Percentiles rank a stretch among this genome's conserved stretches.
These are phyloP conservation scores for Wickerhamiella musiphila DNA, from an alignment of 805 yeast genomes.

Conservation along the genomic window DNA sequence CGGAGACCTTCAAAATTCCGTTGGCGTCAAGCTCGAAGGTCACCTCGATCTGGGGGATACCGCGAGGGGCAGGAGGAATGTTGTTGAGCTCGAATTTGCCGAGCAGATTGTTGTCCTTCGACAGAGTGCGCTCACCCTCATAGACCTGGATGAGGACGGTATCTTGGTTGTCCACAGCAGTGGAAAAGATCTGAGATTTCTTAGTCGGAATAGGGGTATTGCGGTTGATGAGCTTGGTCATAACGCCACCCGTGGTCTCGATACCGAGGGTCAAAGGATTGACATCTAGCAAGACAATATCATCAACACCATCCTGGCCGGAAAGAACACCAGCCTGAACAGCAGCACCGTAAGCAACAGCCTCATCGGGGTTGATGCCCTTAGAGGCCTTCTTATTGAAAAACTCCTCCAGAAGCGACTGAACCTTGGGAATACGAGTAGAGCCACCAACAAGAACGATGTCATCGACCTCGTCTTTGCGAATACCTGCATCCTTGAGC, in stretches of 20 bases:
- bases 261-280: conserved; percentile 90
- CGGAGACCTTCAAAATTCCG: conserved; percentile 73
- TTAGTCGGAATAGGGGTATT: conserved; percentile 91
- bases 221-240: conserved; percentile 89
- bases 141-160: conserved; percentile 85
- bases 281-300: conserved; percentile 77
- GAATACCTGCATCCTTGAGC: conserved; percentile 78
- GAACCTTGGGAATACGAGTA: conserved; percentile 97
- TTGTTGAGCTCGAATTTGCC: conserved; percentile 79
- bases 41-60: conserved; percentile 79
- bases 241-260: conserved; percentile 94
- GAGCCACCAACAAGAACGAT: conserved; percentile 98
- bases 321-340: conserved; percentile 96
- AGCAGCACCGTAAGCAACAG: conserved; percentile 98
- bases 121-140: conserved; percentile 93
- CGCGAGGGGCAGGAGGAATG: conserved; percentile 84
- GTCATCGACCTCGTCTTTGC: conserved; percentile 77
- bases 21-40: conserved; percentile 78
- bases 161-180: conserved; percentile 93
- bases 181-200: conserved; percentile 87
- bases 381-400: conserved; percentile 90
- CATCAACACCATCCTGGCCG: conserved; percentile 89
- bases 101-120: conserved; percentile 78
- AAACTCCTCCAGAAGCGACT: conserved; percentile 74
- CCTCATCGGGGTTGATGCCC: conserved; percentile 98